These are phyloP conservation scores for Chloranthus sessilifolius DNA, from an alignment of 164 flowering plant species.

Conservation along the genomic window DNA sequence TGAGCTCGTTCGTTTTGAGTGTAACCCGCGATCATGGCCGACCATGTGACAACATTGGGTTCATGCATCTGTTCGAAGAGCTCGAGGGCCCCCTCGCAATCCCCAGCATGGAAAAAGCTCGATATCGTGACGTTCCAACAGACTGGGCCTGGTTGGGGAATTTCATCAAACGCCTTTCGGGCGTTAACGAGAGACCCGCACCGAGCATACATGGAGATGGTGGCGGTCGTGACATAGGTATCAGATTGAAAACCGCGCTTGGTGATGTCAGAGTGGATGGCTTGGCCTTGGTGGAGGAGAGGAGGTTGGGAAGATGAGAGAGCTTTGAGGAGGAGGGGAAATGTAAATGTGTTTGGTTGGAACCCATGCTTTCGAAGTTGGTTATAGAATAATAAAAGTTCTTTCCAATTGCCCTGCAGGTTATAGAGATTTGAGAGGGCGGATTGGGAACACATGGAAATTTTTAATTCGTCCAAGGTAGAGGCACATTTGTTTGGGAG, in stretches of 20 bases:
- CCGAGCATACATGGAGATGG: conserved; percentile 12
- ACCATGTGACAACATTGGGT: conserved; percentile 22
- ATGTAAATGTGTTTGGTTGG: conserved; percentile 21
- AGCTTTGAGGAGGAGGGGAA: conserved; percentile 17
- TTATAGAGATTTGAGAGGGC: conserved; percentile 14
- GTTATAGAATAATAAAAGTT: conserved; percentile 8
- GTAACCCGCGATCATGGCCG: conserved; percentile 20
- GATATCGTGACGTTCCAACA: conserved; percentile 21
- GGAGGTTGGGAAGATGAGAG: conserved; percentile 3
- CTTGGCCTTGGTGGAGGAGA: conserved; percentile 8
- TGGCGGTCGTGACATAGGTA: conserved; percentile 15
- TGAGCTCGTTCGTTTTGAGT: conserved; percentile 11
- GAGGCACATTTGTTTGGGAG: too few relatives aligned
- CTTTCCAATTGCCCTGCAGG: conserved; percentile 18
- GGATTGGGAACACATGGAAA: conserved; percentile 13
- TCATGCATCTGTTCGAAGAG: conserved; percentile 12
- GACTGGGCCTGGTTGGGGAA: conserved; percentile 5
- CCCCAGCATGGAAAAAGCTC: conserved; percentile 16
- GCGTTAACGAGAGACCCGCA: conserved; percentile 8
- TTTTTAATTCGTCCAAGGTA: too few relatives aligned
- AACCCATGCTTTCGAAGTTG: conserved; percentile 15
- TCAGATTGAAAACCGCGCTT: conserved; percentile 21
- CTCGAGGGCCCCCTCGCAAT: conserved; percentile 11
- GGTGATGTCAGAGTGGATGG: conserved; percentile 17
- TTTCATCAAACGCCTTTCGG: conserved; percentile 20